Conservation (phyloP, 805 yeast genomes). For the Ogataea thermomethanolica region DNA sequence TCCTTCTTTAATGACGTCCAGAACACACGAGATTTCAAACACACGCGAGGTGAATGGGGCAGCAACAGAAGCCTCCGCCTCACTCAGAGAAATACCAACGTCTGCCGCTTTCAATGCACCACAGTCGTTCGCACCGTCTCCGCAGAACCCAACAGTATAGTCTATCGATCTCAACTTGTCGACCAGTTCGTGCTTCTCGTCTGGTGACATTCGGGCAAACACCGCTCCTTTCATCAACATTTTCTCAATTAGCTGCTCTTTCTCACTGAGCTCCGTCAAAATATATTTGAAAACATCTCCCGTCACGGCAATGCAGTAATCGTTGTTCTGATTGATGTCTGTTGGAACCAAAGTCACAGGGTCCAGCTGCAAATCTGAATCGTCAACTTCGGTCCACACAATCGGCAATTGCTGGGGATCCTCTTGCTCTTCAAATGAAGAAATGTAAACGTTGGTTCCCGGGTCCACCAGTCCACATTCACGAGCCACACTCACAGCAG, state of each 20-base stretch:
- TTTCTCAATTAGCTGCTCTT: slow-evolving; percentile 40
- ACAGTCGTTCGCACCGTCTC: slow-evolving; percentile 99
- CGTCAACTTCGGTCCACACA: slow-evolving; percentile 67
- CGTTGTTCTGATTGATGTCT: slow-evolving; percentile 29
- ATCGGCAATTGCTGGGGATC: slow-evolving; percentile 25
- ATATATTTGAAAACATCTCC: slow-evolving; percentile 88
- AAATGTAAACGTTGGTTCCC: slow-evolving; percentile 53
- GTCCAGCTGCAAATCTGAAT: slow-evolving; percentile 57
- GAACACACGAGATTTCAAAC: slow-evolving; percentile 90
- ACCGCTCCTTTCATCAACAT: slow-evolving; percentile 71
- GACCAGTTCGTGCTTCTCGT: slow-evolving; percentile 94
- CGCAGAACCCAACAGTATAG: slow-evolving; percentile 95
- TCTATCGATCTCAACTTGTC: slow-evolving; percentile 80
- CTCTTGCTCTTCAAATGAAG: slow-evolving; percentile 40
- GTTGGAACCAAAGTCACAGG: slow-evolving; percentile 55
- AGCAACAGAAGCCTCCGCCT: slow-evolving; percentile 98
- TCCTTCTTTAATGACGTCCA: slow-evolving; percentile 90
- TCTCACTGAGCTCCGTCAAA: slow-evolving; percentile 50
- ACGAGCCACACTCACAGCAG: slow-evolving; percentile 89
- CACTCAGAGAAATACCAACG: slow-evolving; percentile 92
- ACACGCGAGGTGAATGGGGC: slow-evolving; percentile 93
- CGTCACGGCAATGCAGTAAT: slow-evolving; percentile 76
- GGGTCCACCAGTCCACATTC: slow-evolving; percentile 68
- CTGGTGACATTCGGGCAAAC: slow-evolving; percentile 98
- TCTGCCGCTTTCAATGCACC: slow-evolving; percentile 98